A percentile compares a stretch with the other conserved stretches of the same genome.
Evolutionary conservation across 768 basidiomycete species (phyloP).

Genomic region (Lepiota brunneoincarnata): DNA sequence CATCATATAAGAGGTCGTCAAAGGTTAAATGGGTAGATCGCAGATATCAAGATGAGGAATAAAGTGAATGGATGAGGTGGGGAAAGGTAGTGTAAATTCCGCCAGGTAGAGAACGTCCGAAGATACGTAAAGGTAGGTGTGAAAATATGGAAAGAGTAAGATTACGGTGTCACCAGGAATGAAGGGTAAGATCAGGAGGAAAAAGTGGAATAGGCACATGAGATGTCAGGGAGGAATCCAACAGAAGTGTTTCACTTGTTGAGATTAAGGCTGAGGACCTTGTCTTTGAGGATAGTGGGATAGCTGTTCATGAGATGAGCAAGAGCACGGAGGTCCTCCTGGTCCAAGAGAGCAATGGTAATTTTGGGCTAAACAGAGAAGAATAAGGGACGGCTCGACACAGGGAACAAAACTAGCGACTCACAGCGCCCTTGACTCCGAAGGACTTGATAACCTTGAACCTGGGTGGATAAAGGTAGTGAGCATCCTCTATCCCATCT

Average conservation of each 20-base stretch:
- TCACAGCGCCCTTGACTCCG: constrained; percentile 77
- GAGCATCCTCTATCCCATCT: not conserved
- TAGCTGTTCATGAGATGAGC: constrained; percentile 89
- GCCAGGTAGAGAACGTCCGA: not conserved
- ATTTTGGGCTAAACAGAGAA: constrained; percentile 61
- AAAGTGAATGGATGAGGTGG: not conserved
- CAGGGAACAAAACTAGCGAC: constrained; percentile 22
- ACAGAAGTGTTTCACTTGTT: constrained; percentile 23
- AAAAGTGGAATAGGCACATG: constrained; percentile 8
- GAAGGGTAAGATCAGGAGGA: not conserved
- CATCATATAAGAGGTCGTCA: constrained; percentile 22
- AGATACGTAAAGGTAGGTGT: no score
- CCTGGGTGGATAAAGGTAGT: constrained; percentile 19
- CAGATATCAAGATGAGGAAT: no score
- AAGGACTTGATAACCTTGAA: constrained; percentile 70
- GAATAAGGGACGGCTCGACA: not conserved
- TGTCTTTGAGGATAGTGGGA: constrained; percentile 78
- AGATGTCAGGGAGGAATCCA: not conserved
- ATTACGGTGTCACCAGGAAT: no score
- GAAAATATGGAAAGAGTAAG: no score
- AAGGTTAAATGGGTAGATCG: constrained; percentile 2
- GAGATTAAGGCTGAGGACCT: constrained; percentile 41
- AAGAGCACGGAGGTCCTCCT: constrained; percentile 80
- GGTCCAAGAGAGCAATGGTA: constrained; percentile 79
- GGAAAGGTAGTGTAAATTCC: not conserved